Evolutionary conservation across 352 stramenopile species (phyloP), one percentile per base, ranked within the genome.

Genomic region (Pythium brachiatum): DNA sequence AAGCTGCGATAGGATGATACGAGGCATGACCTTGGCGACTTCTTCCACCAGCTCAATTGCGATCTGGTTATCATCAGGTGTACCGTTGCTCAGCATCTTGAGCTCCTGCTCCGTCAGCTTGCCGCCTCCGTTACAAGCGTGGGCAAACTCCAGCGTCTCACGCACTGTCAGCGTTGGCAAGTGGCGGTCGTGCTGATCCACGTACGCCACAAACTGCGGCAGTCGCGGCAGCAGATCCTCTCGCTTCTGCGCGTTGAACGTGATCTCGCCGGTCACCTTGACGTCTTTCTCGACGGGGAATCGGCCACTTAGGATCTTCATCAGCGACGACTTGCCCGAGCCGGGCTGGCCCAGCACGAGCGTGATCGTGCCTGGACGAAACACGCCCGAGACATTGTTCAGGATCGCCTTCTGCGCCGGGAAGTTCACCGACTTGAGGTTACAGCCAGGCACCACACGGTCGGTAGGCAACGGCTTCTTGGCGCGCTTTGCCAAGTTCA

Each of bases 111-210:
- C 36, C 2, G 57, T 38, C 13, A 68, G 55, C 23, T 53, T 48
- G 29, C 53, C 60, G 20, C 60, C 60, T 13, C 63, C 75, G 32
- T 79, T 56, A 36, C 80, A 94, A 31, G 87, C 80, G 61, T 91
- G 94, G 15, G 91, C 83, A 78, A 98, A 98, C 36, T 84, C 71
- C 43, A 98, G 80, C 18, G 93, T 98, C 66, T 98, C 91, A 26
- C 82, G 59, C 0, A 98, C 93, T 8, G 90, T 97, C 21, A 98
- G 69, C 18, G 79, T 73, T 23, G 91, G 76, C 23, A 84, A 72
- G 78, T 98, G 92, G 11, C 65, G 47, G 69, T 97, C 91, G 44
- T 75, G 69, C 60, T 79, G 72, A 29, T 63, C 61, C 32, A 76
- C 61, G 58, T 78, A 78, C 25, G 57, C 56, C 18, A 72, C 59